Conservation (phyloP, 2,329 filamentous ascomycete genomes). For the Aspergillus chevalieri region DNA sequence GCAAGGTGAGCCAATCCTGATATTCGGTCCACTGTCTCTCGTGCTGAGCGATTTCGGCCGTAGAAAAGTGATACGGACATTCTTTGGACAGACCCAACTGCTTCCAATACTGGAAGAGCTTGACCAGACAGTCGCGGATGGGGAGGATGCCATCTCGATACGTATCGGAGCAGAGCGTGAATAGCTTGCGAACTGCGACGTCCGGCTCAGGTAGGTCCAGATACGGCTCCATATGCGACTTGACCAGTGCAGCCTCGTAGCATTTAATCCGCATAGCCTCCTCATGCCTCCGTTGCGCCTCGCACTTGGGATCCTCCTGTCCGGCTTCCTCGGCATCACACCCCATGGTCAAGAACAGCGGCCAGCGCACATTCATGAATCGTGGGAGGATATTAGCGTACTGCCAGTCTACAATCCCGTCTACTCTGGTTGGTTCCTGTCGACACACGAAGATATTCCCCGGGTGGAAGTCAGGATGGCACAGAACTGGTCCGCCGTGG, state of each 20-base stretch:
- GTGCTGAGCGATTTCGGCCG: conserved; percentile 8
- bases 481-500: conserved; percentile 10
- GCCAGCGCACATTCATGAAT: conserved; percentile 14
- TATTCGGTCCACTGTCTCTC: conserved; percentile 7
- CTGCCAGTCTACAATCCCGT: conserved; percentile 17
- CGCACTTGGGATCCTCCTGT: conserved; percentile 9
- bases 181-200: conserved; percentile 9
- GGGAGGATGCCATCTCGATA: conserved; percentile 12
- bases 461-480: conserved; percentile 14
- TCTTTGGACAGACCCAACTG: conserved; percentile 2
- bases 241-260: conserved; percentile 18
- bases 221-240: conserved; percentile 11
- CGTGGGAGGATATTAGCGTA: conserved; percentile 13
- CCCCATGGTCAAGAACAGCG: conserved; percentile 13
- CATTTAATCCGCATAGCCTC: conserved; percentile 13
- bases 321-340: conserved; percentile 11
- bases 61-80: conserved; percentile 10
- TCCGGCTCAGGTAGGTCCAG: conserved; percentile 13
- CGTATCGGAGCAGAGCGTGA: conserved; percentile 9
- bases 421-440: conserved; percentile 13
- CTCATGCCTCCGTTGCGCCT: conserved; percentile 5
- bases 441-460: conserved; percentile 18
- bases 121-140: conserved; percentile 8
- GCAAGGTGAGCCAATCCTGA: conserved; percentile 10
- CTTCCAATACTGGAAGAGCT: conserved; percentile 11